phyloP scores from a whole-genome alignment of 495 filamentous ascomycete species.

The Cenococcum geophilum region DNA sequence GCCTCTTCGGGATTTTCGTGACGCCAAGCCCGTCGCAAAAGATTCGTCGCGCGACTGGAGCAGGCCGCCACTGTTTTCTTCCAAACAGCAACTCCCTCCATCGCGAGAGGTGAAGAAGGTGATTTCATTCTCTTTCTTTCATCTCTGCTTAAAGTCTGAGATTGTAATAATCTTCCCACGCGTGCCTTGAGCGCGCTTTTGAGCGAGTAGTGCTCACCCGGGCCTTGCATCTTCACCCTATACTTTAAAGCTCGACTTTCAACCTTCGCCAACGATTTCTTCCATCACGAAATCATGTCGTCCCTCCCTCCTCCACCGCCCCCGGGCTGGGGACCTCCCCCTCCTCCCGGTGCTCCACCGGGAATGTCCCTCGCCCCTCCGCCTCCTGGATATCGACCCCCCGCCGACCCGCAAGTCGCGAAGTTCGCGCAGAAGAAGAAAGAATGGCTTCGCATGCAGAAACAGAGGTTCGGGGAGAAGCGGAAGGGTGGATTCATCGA shows the following conservation, averaged over 20 bases:
- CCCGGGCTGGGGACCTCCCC: constrained; percentile 68
- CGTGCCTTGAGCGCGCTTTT: constrained; percentile 2
- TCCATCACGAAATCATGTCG: constrained; percentile 57
- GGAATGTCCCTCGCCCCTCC: constrained; percentile 74
- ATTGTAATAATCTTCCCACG: neutral
- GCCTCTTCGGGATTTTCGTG: neutral
- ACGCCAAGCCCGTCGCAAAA: constrained; percentile 1
- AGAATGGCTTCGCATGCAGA: constrained; percentile 91
- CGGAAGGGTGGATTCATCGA: constrained; percentile 93
- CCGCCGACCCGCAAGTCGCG: constrained; percentile 76
- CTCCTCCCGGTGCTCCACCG: constrained; percentile 67
- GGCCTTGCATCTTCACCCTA: neutral
- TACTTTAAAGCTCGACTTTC: neutral
- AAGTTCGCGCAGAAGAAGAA: constrained; percentile 99
- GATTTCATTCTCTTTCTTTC: constrained; percentile 3
- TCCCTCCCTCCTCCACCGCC: constrained; percentile 65
- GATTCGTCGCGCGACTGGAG: neutral
- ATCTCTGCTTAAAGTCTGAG: neutral
- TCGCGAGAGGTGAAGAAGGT: neutral
- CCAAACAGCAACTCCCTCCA: neutral
- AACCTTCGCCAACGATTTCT: neutral
- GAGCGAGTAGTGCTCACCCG: neutral
- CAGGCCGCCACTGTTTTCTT: neutral
- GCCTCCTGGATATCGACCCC: constrained; percentile 81
- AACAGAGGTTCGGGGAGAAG: constrained; percentile 94